Conservation (phyloP, 1,139 yeast genomes). For the Candida gigantensis region DNA sequence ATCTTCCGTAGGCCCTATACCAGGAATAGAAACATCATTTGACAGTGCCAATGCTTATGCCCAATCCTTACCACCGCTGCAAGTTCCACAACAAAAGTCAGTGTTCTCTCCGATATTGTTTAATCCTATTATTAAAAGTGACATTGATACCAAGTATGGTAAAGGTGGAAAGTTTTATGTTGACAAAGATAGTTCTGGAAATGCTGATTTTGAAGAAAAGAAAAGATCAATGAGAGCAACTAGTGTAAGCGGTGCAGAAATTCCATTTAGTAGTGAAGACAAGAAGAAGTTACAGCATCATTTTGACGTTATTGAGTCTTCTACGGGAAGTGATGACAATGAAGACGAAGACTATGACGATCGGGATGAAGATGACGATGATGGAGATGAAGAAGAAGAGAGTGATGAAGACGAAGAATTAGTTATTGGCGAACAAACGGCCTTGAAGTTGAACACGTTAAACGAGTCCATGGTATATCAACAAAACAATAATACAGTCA, state of each 20-base stretch:
- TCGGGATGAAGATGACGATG: conserved; percentile 35
- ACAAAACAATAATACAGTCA: conserved; percentile 1
- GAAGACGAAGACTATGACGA: conserved; percentile 23
- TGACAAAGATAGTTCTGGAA: conserved; percentile 31
- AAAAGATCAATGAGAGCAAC: conserved; percentile 37
- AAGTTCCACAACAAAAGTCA: conserved; percentile 33
- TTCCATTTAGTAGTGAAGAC: conserved; percentile 18
- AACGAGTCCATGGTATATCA: conserved; percentile 17
- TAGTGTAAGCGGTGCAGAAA: conserved; percentile 41
- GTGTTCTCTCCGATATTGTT: conserved; percentile 79
- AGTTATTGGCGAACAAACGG: conserved; percentile 24
- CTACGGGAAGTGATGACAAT: conserved; percentile 1
- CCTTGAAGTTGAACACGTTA: conserved; percentile 32
- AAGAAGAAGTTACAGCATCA: conserved; percentile 17
- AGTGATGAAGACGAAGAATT: conserved; percentile 19
- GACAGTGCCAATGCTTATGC: conserved; percentile 1
- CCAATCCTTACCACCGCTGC: conserved; percentile 12
- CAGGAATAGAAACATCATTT: conserved; percentile 7
- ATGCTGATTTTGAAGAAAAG: conserved; percentile 25
- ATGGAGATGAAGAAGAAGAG: conserved; percentile 26
- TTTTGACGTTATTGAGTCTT: conserved; percentile 12
- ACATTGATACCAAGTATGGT: conserved; percentile 79
- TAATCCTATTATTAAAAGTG: conserved; percentile 73
- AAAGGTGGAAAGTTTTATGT: conserved; percentile 85
- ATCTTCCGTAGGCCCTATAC: conserved; percentile 16